These are phyloP conservation scores for Kodamaea plutei DNA, from an alignment of 1,139 yeast genomes.

Conservation along the genomic window DNA sequence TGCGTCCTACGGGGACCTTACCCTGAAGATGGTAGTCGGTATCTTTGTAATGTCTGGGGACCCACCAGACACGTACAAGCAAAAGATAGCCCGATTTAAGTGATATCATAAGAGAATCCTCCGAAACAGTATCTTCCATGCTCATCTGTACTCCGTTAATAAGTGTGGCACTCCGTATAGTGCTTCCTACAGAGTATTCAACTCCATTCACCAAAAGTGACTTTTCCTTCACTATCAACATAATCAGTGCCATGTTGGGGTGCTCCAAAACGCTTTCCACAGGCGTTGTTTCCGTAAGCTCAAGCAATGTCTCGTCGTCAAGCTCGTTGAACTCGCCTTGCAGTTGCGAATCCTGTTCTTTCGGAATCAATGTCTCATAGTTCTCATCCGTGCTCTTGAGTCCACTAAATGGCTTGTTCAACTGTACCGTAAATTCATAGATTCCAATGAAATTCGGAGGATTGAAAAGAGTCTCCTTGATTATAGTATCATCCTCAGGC, in stretches of 20 bases:
- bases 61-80: slow-evolving; percentile 31
- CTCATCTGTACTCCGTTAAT: slow-evolving; percentile 21
- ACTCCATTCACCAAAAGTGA: slow-evolving; percentile 34
- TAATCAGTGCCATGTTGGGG: slow-evolving; percentile 4
- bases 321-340: slow-evolving; percentile 35
- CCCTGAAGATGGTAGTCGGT: slow-evolving; percentile 19
- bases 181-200: slow-evolving; percentile 31
- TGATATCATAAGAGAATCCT: slow-evolving; percentile 42
- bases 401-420: slow-evolving; percentile 32
- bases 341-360: slow-evolving; percentile 39
- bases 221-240: slow-evolving; percentile 31
- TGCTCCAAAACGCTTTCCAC: slow-evolving; percentile 3
- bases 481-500: slow-evolving; percentile 4
- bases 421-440: slow-evolving; percentile 28
- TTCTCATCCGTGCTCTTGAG: slow-evolving; percentile 34
- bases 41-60: slow-evolving; percentile 30
- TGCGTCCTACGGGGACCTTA: not conserved
- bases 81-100: slow-evolving; percentile 41
- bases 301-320: slow-evolving; percentile 22
- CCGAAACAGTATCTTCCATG: slow-evolving; percentile 16
- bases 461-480: slow-evolving; percentile 34
- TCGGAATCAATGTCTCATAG: slow-evolving; percentile 33
- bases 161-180: slow-evolving; percentile 35
- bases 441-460: slow-evolving; percentile 36
- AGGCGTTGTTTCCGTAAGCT: slow-evolving; percentile 1